phyloP scores from a whole-genome alignment of 305 asterid species.

The Fraxinus velutina region DNA sequence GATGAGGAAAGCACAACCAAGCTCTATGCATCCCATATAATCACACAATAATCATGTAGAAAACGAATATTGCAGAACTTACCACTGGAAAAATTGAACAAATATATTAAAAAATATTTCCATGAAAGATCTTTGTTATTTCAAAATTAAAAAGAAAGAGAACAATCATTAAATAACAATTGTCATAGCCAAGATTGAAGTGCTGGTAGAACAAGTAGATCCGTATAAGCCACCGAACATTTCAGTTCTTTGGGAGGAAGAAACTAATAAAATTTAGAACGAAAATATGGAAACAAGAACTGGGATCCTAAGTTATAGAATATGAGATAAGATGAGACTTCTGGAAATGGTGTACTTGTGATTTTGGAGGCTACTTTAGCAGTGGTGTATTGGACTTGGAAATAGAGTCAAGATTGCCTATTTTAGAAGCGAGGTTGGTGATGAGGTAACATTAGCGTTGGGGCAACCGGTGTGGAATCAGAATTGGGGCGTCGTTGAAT shows the following conservation, averaged over 20 bases:
- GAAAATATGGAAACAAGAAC: not conserved
- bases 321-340: not conserved
- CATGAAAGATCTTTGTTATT: not conserved
- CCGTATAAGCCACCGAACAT: not conserved
- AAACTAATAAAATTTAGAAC: not conserved
- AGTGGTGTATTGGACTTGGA: not conserved
- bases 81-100: not conserved
- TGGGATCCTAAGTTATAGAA: not conserved
- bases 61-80: not conserved
- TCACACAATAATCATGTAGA: not conserved
- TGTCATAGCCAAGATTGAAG: not conserved
- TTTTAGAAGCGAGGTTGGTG: not conserved
- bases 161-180: not conserved
- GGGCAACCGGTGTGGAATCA: not conserved
- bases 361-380: not conserved
- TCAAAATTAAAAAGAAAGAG: not conserved
- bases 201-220: not conserved
- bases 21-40: not conserved
- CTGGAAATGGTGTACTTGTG: not conserved
- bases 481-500: not conserved
- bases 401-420: not conserved
- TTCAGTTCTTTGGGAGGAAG: not conserved
- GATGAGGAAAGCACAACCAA: not conserved
- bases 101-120: not conserved
- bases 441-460: not conserved